These are phyloP conservation scores for Tinospora cordifolia DNA, from an alignment of 164 flowering plant species.

Conservation along the genomic window DNA sequence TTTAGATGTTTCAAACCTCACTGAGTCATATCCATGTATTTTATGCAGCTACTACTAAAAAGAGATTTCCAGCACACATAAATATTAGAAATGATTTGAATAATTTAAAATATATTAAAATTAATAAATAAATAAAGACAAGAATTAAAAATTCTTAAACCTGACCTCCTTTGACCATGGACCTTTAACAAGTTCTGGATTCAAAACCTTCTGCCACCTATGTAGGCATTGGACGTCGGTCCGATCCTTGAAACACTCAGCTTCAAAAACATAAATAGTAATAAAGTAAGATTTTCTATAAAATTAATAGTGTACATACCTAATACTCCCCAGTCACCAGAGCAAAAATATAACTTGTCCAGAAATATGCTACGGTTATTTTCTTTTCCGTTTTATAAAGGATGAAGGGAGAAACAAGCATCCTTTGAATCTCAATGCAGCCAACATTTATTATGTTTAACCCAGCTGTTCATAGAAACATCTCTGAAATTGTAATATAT, in stretches of 20 bases:
- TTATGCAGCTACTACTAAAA: slow-evolving; percentile 4
- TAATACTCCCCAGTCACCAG: not conserved
- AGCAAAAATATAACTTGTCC: not conserved
- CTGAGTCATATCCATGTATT: not conserved
- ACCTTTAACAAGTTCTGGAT: slow-evolving; percentile 52
- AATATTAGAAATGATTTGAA: not conserved
- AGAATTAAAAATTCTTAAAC: not conserved
- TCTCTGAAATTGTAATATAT: too few species aligned
- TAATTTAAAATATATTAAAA: not conserved
- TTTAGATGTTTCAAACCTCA: not conserved
- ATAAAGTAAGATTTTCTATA: not conserved
- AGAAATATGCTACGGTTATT: not conserved
- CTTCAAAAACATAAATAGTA: slow-evolving; percentile 24
- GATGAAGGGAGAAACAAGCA: not conserved
- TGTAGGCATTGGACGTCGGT: slow-evolving; percentile 54
- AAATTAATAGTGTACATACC: not conserved
- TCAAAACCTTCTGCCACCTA: slow-evolving; percentile 53
- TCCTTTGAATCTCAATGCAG: too few species aligned
- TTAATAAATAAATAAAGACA: not conserved
- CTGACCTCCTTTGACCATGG: slow-evolving; percentile 53
- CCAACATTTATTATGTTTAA: too few species aligned
- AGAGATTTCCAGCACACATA: not conserved
- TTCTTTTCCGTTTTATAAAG: not conserved
- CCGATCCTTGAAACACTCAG: slow-evolving; percentile 52
- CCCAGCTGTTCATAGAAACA: too few species aligned